A percentile compares a stretch with the other conserved stretches of the same genome.
These are phyloP conservation scores for Candida incommunis DNA, from an alignment of 805 yeast genomes.

Conservation along the genomic window DNA sequence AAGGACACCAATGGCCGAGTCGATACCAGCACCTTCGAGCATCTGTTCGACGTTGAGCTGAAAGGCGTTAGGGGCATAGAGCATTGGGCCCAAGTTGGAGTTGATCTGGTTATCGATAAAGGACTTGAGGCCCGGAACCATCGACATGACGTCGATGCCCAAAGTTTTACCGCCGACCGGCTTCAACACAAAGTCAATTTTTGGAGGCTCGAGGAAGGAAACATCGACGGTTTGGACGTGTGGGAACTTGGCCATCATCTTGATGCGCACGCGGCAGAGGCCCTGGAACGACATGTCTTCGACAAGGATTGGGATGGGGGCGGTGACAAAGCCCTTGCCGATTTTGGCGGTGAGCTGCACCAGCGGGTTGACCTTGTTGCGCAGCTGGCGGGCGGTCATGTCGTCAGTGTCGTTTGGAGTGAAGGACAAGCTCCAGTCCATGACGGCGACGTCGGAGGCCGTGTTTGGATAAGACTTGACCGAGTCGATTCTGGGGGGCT, in stretches of 20 bases:
- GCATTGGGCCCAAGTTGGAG: constrained; percentile 78
- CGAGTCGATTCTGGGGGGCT: constrained; percentile 84
- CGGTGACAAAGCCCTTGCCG: constrained; percentile 55
- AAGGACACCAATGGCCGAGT: constrained; percentile 78
- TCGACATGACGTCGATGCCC: constrained; percentile 67
- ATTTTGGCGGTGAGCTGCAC: constrained; percentile 61
- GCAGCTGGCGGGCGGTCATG: constrained; percentile 70
- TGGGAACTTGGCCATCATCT: constrained; percentile 84
- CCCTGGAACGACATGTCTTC: constrained; percentile 69
- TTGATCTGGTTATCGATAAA: constrained; percentile 74
- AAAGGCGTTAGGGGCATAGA: constrained; percentile 82
- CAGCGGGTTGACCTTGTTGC: constrained; percentile 71
- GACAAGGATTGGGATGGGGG: constrained; percentile 61
- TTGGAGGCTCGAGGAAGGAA: constrained; percentile 74
- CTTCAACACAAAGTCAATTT: constrained; percentile 69
- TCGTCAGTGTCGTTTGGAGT: constrained; percentile 86
- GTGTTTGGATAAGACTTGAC: constrained; percentile 86
- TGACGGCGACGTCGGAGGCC: constrained; percentile 83
- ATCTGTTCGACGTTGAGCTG: constrained; percentile 87
- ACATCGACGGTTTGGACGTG: constrained; percentile 85
- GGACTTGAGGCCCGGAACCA: constrained; percentile 76
- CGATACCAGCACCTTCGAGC: constrained; percentile 65
- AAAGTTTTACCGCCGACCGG: constrained; percentile 73
- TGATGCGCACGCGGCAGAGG: constrained; percentile 63
- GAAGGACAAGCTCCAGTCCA: constrained; percentile 93